Evolutionary conservation across 495 filamentous ascomycete species (phyloP), one percentile per base, ranked within the genome.

Genomic region (Penicillium flavigenum): DNA sequence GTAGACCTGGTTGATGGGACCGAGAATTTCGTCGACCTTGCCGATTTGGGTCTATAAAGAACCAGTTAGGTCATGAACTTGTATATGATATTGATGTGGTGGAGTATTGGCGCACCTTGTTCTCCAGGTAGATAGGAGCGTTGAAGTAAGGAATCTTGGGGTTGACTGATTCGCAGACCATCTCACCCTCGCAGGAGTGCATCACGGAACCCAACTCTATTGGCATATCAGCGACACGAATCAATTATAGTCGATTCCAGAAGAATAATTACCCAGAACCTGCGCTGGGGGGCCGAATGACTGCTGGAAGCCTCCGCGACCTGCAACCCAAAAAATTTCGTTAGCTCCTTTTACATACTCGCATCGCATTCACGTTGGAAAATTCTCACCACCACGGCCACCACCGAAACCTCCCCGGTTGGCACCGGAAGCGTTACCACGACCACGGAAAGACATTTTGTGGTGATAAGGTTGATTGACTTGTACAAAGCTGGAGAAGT

Each of bases 121-220:
- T 98, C 82, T 98, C 92, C 50, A 98, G 86, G 80, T 92, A 98
- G 67, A 98, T 96, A 50, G 90, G 91, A 39, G 95, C 94, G 78
- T 98, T 98, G 87, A 98, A 98, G 76, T 97, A 96, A 46, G 94
- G 94, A 51, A 98, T 88, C 79, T 97, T 98, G 54, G 89, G 80
- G 79, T 96, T 98, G 72, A 87, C 84, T 52, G 88, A 92, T 76
- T 89, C 84, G 86, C 92, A 96, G 59, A 98, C 86, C 77, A 98
- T 91, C 74, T 98, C 94, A 67, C 94, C 93, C 74, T 98, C 94
- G 75, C 88, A 92, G 38, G 90, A 84, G 76, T 98, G 94, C 69
- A 97, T 73, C 75, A 98, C 93, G 63, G 83, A 81, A 68, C 94
- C 94, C 88, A 98, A 90, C 79, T 96, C 90, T 90, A 61, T 50